Evolutionary conservation across 2,329 filamentous ascomycete genomes (phyloP), one percentile per base, ranked within the genome.

Genomic region (Elsinoe australis): DNA sequence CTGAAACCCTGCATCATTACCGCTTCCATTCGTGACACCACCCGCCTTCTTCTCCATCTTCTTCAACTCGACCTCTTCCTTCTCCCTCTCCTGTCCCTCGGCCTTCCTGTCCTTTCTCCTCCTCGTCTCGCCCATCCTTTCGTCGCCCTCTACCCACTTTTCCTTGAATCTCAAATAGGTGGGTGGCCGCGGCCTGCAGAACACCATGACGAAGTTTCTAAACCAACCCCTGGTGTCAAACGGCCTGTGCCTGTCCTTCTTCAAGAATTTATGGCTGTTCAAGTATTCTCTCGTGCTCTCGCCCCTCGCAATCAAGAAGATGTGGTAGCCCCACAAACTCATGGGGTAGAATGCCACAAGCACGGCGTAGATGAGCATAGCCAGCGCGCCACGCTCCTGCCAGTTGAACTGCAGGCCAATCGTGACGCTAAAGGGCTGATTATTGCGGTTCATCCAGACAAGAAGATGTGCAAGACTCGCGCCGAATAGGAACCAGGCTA

Each of bases 271-370:
- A 67, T 95, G 87, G 3, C 85, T 89, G 67, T 94, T 95, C 55
- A 98, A 79, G 64, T 95, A 95, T 67, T 98, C 92, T 56, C 92
- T 77, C 1, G 92, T 98, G 0, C 90, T 98, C 71, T 98, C 90
- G 41, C 90, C 92, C 24, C 90, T 77, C 5, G 80, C 84, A 69
- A 94, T 87, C 34, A 98, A 74, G 69, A 94, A 95, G 38, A 96
- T 63, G 67, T 98, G 92, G 64, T 98, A 98, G 17, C 78, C 77
- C 71, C 82, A 86, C 4, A 98, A 71, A 34, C 87, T 86, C 32
- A 82, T 78, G 0, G 90, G 90, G 64, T 98, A 98, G 4, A 82
- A 73, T 32, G 83, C 77, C 1, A 75, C 79, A 32, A 98, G 55
- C 36, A 87, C 67, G 6, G 82, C 84, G 61, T 94, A 92, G 46